Base-by-base conservation (phyloP, 148 eudicot species). In the Diospyros lotus region DNA sequence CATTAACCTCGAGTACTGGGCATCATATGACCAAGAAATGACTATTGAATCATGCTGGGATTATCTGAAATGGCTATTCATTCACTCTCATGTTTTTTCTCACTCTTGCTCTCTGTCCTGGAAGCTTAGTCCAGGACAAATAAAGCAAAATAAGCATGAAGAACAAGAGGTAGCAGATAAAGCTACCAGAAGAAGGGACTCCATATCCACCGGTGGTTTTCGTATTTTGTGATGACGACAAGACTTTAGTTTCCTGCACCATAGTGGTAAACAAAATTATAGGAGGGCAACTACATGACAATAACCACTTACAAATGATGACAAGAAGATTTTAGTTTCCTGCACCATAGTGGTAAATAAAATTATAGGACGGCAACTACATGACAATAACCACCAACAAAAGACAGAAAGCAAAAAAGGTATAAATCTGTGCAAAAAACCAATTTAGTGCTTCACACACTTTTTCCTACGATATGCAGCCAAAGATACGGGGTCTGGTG, bases 121-220 rank as follows among this genome's bases (percentile, higher is more conserved):
- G 18, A 45, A 42, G 40, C n/a, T 1, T 68, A 28, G 41, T 68
- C 58, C 72, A 4, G 63, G 17, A 59, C 63, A 59, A 59, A 51
- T 40, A 58, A 68, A 68, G 58, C 58, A 68, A 68, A n/a, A 51
- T 13, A 48, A 68, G 58, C 12, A n/a, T 18, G 43, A 52, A 28
- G 72, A 68, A 51, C 42, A 50, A 68, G 42, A 68, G 43, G n/a
- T 18, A 68, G 58, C 72, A 68, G 51, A 50, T 52, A 28, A 28
- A 52, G 72, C 40, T n/a, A 68, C 72, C 58, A 51, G 8, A 68
- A 18, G 43, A 68, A 12, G 15, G 58, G 17, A 68, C 7, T 18
- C n/a, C 4, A 0, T 28, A 68, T 68, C 71, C 58, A 10, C 9
- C 43, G 3, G 8, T 5, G 42, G 42, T 50, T 68, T 38, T 17